A percentile compares a stretch with the other conserved stretches of the same genome.
Conservation (phyloP, 352 stramenopile species). For the Stephanocyclus meneghinianus region DNA sequence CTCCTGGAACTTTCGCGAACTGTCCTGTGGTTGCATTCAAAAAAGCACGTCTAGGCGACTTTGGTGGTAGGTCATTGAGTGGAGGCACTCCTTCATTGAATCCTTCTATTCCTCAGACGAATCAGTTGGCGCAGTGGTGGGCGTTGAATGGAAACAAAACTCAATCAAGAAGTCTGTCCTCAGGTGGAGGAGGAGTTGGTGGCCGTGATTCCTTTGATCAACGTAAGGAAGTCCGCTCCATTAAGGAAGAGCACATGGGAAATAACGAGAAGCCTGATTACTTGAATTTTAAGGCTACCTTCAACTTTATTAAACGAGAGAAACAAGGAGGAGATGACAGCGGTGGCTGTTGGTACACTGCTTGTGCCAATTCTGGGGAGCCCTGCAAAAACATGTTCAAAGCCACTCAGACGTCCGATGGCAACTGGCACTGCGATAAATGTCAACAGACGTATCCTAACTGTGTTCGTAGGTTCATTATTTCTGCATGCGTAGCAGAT, state of each 20-base stretch:
- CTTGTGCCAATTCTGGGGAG: conserved; percentile 80
- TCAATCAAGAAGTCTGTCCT: conserved; percentile 84
- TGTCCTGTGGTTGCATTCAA: conserved; percentile 95
- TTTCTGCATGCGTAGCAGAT: conserved; percentile 91
- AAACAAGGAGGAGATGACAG: conserved; percentile 69
- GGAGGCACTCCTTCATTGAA: conserved; percentile 40
- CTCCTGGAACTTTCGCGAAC: conserved; percentile 76
- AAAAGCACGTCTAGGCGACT: conserved; percentile 91
- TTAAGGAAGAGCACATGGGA: conserved; percentile 93
- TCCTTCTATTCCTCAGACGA: conserved; percentile 58
- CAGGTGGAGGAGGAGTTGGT: conserved; percentile 56
- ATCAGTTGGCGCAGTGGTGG: conserved; percentile 73
- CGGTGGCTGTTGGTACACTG: conserved; percentile 84
- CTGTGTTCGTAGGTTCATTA: conserved; percentile 94
- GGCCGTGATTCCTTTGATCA: conserved; percentile 84
- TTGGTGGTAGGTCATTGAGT: conserved; percentile 86
- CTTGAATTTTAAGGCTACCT: conserved; percentile 92
- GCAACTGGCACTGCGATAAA: conserved; percentile 95
- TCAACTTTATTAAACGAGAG: conserved; percentile 97
- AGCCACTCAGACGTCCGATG: conserved; percentile 88
- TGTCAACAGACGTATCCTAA: conserved; percentile 91
- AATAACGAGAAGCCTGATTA: conserved; percentile 93
- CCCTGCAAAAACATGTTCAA: conserved; percentile 86
- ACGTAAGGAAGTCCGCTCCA: conserved; percentile 88
- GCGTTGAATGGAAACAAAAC: conserved; percentile 64